Evolutionary conservation across 345 rosid species (phyloP).

Genomic region (Gossypium longicalyx): DNA sequence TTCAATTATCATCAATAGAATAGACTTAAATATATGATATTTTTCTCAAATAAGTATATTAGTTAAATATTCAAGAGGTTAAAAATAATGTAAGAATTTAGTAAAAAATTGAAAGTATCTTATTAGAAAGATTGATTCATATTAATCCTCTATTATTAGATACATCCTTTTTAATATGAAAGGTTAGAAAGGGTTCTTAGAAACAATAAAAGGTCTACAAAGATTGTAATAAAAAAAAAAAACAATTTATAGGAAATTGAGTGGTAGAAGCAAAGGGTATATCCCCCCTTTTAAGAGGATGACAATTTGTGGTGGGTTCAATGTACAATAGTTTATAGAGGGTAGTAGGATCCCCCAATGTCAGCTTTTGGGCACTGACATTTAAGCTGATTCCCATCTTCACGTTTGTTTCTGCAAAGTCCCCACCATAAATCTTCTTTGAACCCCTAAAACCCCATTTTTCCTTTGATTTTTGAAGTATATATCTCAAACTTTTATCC

Average conservation of each 20-base stretch:
- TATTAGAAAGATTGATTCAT: too few species aligned
- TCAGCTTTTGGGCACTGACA: constrained; percentile 19
- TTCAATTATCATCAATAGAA: background rate
- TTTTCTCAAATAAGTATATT: too few species aligned
- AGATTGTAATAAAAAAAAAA: background rate
- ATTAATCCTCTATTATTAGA: too few species aligned
- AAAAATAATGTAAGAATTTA: too few species aligned
- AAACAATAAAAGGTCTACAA: background rate
- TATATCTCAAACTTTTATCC: too few species aligned
- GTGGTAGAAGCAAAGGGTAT: background rate
- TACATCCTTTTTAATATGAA: background rate
- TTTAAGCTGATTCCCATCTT: constrained; percentile 25
- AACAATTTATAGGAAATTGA: background rate
- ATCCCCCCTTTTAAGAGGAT: background rate
- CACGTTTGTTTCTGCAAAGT: constrained; percentile 1
- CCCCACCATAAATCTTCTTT: constrained; percentile 25
- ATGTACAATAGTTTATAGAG: background rate
- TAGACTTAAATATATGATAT: too few species aligned
- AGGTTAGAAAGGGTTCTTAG: background rate
- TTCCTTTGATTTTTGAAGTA: background rate
- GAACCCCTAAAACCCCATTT: constrained; percentile 5
- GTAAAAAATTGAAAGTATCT: too few species aligned
- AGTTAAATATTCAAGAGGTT: too few species aligned
- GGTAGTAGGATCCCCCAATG: background rate
- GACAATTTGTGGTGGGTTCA: background rate